A percentile compares a stretch with the other conserved stretches of the same genome.
phyloP scores from a whole-genome alignment of 2,329 filamentous ascomycete species.

The Curvularia lunata region DNA sequence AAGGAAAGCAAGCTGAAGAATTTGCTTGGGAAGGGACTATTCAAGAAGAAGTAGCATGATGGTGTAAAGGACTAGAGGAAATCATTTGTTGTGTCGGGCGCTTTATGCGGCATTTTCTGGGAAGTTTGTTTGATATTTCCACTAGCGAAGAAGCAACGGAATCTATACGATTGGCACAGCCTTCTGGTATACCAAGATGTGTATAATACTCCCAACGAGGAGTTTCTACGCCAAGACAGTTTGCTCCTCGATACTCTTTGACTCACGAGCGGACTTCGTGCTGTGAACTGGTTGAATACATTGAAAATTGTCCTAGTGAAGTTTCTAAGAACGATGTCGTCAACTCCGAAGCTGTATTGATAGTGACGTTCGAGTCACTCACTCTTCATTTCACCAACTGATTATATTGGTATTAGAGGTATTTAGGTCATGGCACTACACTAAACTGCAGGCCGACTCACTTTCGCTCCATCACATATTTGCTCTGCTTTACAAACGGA shows the following conservation, averaged over 20 bases:
- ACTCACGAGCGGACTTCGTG: too few species aligned
- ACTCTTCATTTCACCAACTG: neutral
- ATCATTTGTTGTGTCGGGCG: neutral
- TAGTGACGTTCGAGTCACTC: neutral
- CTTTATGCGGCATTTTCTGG: neutral
- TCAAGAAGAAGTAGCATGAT: slow-evolving; percentile 38
- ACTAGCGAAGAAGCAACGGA: neutral
- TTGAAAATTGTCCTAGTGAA: neutral
- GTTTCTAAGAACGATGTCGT: neutral
- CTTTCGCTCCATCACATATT: neutral
- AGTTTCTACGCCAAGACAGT: neutral
- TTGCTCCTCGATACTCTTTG: neutral
- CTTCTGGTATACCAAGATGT: neutral
- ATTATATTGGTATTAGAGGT: neutral
- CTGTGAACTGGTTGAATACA: neutral
- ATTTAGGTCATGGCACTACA: neutral
- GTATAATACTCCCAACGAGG: neutral
- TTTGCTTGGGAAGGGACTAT: slow-evolving; percentile 45
- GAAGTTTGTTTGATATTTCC: neutral
- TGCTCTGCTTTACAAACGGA: neutral
- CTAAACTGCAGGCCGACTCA: neutral
- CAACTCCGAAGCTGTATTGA: neutral
- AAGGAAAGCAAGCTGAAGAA: slow-evolving; percentile 52
- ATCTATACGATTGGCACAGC: neutral
- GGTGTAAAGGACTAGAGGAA: too few species aligned